These are phyloP conservation scores for Penicillium cataractarum DNA, from an alignment of 495 filamentous ascomycete genomes.

Conservation along the genomic window DNA sequence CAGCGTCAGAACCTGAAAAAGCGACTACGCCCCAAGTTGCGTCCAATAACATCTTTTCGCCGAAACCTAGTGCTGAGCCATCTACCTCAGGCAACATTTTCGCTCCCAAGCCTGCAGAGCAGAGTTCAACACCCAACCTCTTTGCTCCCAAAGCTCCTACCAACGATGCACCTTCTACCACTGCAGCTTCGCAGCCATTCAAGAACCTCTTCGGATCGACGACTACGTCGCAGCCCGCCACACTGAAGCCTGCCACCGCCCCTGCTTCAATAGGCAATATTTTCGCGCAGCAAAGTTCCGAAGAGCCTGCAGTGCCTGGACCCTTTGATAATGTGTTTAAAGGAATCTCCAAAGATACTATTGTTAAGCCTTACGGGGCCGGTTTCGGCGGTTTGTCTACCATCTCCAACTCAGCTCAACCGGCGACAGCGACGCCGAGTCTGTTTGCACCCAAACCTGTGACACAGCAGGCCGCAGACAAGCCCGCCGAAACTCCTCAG, in stretches of 20 bases:
- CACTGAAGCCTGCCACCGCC: neutral
- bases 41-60: conserved; percentile 13
- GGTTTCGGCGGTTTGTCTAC: conserved; percentile 17
- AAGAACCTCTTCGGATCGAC: conserved; percentile 9
- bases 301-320: neutral
- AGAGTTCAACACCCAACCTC: conserved; percentile 11
- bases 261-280: neutral
- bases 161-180: neutral
- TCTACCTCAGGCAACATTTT: conserved; percentile 13
- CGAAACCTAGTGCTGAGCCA: conserved; percentile 13
- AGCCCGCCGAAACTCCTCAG: conserved; percentile 4
- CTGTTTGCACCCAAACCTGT: conserved; percentile 17
- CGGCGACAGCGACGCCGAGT: conserved; percentile 1
- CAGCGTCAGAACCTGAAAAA: conserved; percentile 4
- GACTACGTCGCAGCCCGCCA: neutral
- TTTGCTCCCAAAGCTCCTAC: conserved; percentile 17
- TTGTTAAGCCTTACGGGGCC: conserved; percentile 10
- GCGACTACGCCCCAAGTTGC: conserved; percentile 18
- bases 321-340: conserved; percentile 1
- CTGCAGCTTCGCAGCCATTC: conserved; percentile 9
- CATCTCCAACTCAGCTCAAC: conserved; percentile 6
- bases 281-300: conserved; percentile 7
- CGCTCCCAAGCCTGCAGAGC: conserved; percentile 15
- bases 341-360: neutral
- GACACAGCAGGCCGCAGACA: conserved; percentile 1